These are phyloP conservation scores for Posidonia australis DNA, from an alignment of 106 monocot genomes.

Conservation along the genomic window DNA sequence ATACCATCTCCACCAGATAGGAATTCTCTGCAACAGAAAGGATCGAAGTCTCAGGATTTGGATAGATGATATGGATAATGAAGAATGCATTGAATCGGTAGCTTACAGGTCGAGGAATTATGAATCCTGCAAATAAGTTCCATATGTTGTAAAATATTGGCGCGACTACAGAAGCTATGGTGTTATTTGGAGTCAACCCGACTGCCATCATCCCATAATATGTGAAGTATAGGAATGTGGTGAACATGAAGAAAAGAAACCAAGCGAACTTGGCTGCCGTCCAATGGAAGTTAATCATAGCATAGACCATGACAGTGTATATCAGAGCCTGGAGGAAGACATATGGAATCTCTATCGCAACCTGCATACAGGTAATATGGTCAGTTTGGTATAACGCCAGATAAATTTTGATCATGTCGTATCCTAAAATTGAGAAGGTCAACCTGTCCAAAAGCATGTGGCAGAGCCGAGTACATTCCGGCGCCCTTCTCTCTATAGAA, in stretches of 20 bases:
- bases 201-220: conserved; percentile 80
- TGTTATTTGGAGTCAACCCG: conserved; percentile 45
- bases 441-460: conserved; percentile 94
- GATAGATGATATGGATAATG: too few species aligned
- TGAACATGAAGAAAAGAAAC: conserved; percentile 64
- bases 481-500: conserved; percentile 93
- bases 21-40: too few species aligned
- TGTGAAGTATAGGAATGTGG: conserved; percentile 56
- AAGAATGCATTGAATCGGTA: background rate
- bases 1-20: conserved; percentile 97
- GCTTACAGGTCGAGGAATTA: conserved; percentile 48
- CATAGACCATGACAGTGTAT: conserved; percentile 45
- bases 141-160: conserved; percentile 61
- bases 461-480: conserved; percentile 81
- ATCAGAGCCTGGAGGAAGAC: conserved; percentile 36
- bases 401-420: conserved; percentile 10
- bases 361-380: conserved; percentile 16
- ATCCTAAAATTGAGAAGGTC: too few species aligned
- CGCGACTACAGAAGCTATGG: conserved; percentile 36
- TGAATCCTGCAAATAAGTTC: conserved; percentile 78
- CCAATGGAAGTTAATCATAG: conserved; percentile 77
- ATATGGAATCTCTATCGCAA: conserved; percentile 58
- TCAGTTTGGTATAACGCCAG: too few species aligned
- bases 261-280: conserved; percentile 57
- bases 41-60: too few species aligned